Percentiles rank a stretch among this genome's conserved stretches.
Evolutionary conservation across 805 yeast species (phyloP).

Genomic region (Sugiyamaella valdiviana): DNA sequence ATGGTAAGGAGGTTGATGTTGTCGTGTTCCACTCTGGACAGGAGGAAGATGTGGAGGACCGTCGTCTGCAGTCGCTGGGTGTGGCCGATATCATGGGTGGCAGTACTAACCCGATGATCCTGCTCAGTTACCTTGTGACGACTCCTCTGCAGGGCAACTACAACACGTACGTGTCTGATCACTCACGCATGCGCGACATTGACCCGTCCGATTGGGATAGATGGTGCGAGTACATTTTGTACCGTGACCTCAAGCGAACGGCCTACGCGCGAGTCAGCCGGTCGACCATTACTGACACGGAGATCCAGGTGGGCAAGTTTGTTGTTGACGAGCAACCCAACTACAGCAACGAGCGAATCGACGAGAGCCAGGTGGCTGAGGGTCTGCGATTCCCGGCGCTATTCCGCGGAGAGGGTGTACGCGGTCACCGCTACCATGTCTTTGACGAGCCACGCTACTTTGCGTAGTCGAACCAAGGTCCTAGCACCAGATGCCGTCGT

Average conservation of each 20-base stretch:
- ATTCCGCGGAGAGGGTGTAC: slow-evolving; percentile 85
- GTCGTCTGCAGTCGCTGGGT: slow-evolving; percentile 75
- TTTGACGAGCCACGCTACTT: slow-evolving; percentile 88
- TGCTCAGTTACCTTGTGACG: slow-evolving; percentile 87
- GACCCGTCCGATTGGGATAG: slow-evolving; percentile 93
- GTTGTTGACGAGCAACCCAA: slow-evolving; percentile 43
- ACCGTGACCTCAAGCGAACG: slow-evolving; percentile 75
- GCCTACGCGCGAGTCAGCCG: slow-evolving; percentile 94
- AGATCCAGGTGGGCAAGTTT: slow-evolving; percentile 91
- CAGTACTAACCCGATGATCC: slow-evolving; percentile 70
- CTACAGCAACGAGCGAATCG: slow-evolving; percentile 52
- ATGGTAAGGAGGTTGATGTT: slow-evolving; percentile 81
- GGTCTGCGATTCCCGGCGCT: slow-evolving; percentile 68
- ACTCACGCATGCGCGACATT: slow-evolving; percentile 85
- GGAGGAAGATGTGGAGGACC: slow-evolving; percentile 93
- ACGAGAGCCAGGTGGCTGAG: slow-evolving; percentile 51
- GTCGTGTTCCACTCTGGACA: slow-evolving; percentile 98
- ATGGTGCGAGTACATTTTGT: slow-evolving; percentile 96
- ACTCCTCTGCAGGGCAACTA: slow-evolving; percentile 85
- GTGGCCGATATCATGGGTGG: slow-evolving; percentile 75
- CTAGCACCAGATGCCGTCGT: too few relatives aligned
- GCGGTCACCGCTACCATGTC: slow-evolving; percentile 92
- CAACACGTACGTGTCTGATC: slow-evolving; percentile 79
- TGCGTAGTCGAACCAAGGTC: slow-evolving; percentile 11
- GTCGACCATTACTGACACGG: slow-evolving; percentile 93